These are phyloP conservation scores for Megacollybia platyphylla DNA, from an alignment of 1,284 basidiomycete genomes.

Conservation along the genomic window DNA sequence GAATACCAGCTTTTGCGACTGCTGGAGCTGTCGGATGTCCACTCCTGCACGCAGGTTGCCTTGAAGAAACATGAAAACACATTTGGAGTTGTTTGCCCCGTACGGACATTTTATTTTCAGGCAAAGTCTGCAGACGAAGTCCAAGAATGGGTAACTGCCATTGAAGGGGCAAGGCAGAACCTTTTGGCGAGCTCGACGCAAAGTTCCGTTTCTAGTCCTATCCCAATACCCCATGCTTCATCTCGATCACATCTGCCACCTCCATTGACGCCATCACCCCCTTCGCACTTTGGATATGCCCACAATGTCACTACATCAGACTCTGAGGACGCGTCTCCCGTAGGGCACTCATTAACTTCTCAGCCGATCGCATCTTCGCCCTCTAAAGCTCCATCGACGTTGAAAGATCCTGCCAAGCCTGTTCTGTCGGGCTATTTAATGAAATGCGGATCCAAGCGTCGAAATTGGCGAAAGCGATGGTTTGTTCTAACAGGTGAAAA, in stretches of 20 bases:
- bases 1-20: constrained; percentile 90
- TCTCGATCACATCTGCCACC: constrained; percentile 14
- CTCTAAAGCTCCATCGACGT: constrained; percentile 16
- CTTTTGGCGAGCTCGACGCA: constrained; percentile 50
- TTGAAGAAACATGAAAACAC: constrained; percentile 86
- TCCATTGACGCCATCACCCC: constrained; percentile 33
- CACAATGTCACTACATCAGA: constrained; percentile 57
- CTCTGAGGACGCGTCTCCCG: constrained; percentile 54
- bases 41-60: constrained; percentile 79
- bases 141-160: constrained; percentile 73
- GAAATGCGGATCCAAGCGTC: constrained; percentile 90
- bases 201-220: constrained; percentile 35
- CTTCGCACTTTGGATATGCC: constrained; percentile 17
- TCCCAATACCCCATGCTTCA: constrained; percentile 27
- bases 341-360: constrained; percentile 23
- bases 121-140: constrained; percentile 65
- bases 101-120: constrained; percentile 89
- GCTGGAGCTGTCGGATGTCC: constrained; percentile 81
- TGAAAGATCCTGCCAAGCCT: constrained; percentile 55
- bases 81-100: constrained; percentile 87
- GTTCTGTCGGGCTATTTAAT: constrained; percentile 88
- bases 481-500: constrained; percentile 77
- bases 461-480: constrained; percentile 94
- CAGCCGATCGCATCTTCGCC: constrained; percentile 27
- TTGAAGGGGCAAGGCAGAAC: constrained; percentile 67